Percentiles rank a stretch among this genome's conserved stretches.
Conservation (phyloP, 164 flowering plant genomes). For the Nymphaea colorata region DNA sequence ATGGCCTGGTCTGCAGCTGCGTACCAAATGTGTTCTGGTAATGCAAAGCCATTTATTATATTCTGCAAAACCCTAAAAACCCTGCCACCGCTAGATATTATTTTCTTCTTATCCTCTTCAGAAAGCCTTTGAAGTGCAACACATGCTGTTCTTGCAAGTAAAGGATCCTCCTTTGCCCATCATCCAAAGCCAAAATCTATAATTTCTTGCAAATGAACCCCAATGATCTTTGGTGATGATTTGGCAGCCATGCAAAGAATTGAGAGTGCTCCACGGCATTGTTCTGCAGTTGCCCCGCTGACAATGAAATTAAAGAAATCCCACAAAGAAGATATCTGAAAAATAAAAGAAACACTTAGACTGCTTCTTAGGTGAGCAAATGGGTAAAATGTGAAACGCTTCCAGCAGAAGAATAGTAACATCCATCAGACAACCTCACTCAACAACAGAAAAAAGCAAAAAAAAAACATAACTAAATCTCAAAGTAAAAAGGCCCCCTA, state of each 20-base stretch:
- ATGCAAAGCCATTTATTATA: constrained; percentile 59
- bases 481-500: too few relatives aligned
- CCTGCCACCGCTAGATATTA: constrained; percentile 48
- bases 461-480: too few relatives aligned
- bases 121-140: constrained; percentile 78
- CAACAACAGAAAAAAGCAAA: too few relatives aligned
- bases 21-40: constrained; percentile 83
- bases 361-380: too few relatives aligned
- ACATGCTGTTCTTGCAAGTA: constrained; percentile 88
- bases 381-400: too few relatives aligned
- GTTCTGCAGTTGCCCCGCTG: constrained; percentile 82
- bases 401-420: too few relatives aligned
- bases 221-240: constrained; percentile 47
- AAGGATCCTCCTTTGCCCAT: constrained; percentile 91
- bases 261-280: constrained; percentile 91
- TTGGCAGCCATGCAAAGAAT: constrained; percentile 96
- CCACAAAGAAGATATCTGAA: constrained; percentile 92
- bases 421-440: too few relatives aligned
- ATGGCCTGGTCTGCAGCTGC: constrained; percentile 90
- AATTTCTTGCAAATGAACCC: constrained; percentile 77
- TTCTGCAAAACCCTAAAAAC: constrained; percentile 60
- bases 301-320: constrained; percentile 90
- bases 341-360: constrained; percentile 1
- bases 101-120: constrained; percentile 62
- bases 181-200: constrained; percentile 97